Percentiles rank a stretch among this genome's conserved stretches.
These are phyloP conservation scores for Rhytidhysteron rufulum DNA, from an alignment of 2,329 filamentous ascomycete species.

Conservation along the genomic window DNA sequence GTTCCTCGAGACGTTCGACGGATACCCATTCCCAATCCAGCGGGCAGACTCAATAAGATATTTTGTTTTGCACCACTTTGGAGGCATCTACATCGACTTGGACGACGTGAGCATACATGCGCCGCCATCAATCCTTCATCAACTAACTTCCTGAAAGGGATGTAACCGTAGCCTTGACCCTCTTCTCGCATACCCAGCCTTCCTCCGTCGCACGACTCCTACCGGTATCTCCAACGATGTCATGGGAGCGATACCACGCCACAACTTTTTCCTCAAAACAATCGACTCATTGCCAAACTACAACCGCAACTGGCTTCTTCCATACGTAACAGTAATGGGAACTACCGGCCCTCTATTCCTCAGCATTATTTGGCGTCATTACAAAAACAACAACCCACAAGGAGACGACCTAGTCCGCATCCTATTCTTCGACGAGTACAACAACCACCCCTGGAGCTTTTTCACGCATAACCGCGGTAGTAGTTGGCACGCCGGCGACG, in stretches of 20 bases:
- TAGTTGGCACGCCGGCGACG: slow-evolving; percentile 63
- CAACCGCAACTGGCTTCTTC: slow-evolving; percentile 64
- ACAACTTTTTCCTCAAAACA: slow-evolving; percentile 70
- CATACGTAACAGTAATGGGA: slow-evolving; percentile 78
- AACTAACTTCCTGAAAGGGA: slow-evolving; percentile 43
- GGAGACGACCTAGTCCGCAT: slow-evolving; percentile 59
- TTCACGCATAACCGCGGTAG: slow-evolving; percentile 64
- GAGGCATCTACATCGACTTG: slow-evolving; percentile 77
- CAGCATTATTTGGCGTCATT: slow-evolving; percentile 72
- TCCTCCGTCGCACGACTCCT: slow-evolving; percentile 66
- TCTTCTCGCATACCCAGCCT: slow-evolving; percentile 65
- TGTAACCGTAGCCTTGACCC: slow-evolving; percentile 67
- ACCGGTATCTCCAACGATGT: slow-evolving; percentile 80
- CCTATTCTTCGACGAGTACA: slow-evolving; percentile 68
- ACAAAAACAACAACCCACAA: slow-evolving; percentile 52
- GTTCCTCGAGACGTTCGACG: slow-evolving; percentile 72
- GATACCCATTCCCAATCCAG: slow-evolving; percentile 72
- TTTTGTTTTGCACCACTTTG: slow-evolving; percentile 72
- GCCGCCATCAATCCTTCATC: slow-evolving; percentile 7
- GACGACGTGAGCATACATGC: slow-evolving; percentile 55
- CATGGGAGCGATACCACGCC: slow-evolving; percentile 68
- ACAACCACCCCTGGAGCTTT: slow-evolving; percentile 65
- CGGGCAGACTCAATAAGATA: slow-evolving; percentile 76
- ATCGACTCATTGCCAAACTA: slow-evolving; percentile 66
- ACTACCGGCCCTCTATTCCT: slow-evolving; percentile 73